Percentiles rank a stretch among this genome's conserved stretches.
Conservation (phyloP, 768 basidiomycete genomes). For the Pisolithus microcarpus region DNA sequence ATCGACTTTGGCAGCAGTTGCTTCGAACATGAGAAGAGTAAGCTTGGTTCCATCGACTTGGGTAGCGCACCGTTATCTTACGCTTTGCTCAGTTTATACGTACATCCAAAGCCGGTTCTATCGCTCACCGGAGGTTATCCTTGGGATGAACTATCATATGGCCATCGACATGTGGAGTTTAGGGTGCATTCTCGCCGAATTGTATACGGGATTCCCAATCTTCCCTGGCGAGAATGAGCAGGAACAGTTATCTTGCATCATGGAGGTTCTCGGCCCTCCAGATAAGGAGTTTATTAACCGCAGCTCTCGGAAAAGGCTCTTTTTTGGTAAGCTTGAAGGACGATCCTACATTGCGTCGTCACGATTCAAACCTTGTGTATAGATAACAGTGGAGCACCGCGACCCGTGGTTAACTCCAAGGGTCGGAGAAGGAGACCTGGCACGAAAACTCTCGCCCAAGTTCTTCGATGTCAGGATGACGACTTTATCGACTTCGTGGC, state of each 20-base stretch:
- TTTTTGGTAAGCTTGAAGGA: constrained; percentile 67
- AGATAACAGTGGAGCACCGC: constrained; percentile 92
- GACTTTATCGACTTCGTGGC: constrained; percentile 95
- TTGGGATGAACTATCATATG: constrained; percentile 99
- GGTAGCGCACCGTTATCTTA: constrained; percentile 3
- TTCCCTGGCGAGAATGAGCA: constrained; percentile 99
- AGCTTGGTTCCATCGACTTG: constrained; percentile 20
- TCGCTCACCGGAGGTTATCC: constrained; percentile 98
- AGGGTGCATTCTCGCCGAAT: constrained; percentile 94
- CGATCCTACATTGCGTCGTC: not conserved
- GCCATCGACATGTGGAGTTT: constrained; percentile 99
- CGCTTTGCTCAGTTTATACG: constrained; percentile 70
- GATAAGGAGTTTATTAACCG: constrained; percentile 94
- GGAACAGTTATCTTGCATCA: constrained; percentile 96
- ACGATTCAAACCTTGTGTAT: constrained; percentile 7
- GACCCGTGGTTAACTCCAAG: constrained; percentile 93
- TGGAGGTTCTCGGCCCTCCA: constrained; percentile 95
- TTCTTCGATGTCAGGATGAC: constrained; percentile 88
- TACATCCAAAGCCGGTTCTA: constrained; percentile 99
- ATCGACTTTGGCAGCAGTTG: constrained; percentile 99
- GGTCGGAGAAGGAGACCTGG: constrained; percentile 89
- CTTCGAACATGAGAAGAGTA: constrained; percentile 97
- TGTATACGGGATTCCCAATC: constrained; percentile 96
- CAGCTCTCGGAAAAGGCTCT: constrained; percentile 87
- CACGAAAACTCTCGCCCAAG: constrained; percentile 82